These are phyloP conservation scores for Kodamaea leandrae DNA, from an alignment of 805 yeast genomes.

Conservation along the genomic window DNA sequence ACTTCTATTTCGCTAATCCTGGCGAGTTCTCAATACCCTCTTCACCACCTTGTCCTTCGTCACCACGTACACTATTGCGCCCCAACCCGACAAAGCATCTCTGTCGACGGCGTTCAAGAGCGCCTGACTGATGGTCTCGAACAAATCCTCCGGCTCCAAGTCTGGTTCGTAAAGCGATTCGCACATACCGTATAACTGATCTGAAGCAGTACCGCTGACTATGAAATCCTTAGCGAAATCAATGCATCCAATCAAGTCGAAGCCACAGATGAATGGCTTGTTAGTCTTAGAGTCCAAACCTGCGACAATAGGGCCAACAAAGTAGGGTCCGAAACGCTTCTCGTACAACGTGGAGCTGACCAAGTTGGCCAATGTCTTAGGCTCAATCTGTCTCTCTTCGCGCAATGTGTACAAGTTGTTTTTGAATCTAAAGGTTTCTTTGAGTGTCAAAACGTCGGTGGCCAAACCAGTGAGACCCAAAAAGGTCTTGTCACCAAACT, in stretches of 20 bases:
- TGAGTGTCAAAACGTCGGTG: conserved; percentile 84
- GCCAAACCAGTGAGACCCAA: conserved; percentile 95
- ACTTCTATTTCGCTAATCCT: conserved; percentile 56
- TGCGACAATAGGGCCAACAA: conserved; percentile 94
- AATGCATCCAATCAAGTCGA: conserved; percentile 95
- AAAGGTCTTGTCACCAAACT: conserved; percentile 74
- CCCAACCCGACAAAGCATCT: conserved; percentile 98
- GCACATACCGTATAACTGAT: conserved; percentile 97
- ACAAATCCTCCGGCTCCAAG: conserved; percentile 90
- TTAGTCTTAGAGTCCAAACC: conserved; percentile 82
- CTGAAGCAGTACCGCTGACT: conserved; percentile 95
- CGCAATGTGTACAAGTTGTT: conserved; percentile 85
- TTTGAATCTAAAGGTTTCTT: conserved; percentile 77
- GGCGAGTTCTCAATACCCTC: conserved; percentile 88
- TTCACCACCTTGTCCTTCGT: conserved; percentile 89
- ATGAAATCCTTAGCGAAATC: conserved; percentile 93
- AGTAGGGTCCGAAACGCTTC: conserved; percentile 93
- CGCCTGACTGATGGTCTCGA: conserved; percentile 94
- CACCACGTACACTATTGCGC: conserved; percentile 89
- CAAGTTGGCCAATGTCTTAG: conserved; percentile 87
- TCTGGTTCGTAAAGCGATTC: conserved; percentile 93
- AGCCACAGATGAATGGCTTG: conserved; percentile 90
- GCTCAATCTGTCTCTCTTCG: conserved; percentile 91
- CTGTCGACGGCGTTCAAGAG: conserved; percentile 92
- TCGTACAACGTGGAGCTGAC: conserved; percentile 89